phyloP scores from a whole-genome alignment of 805 yeast genomes.

The Candida germanica region DNA sequence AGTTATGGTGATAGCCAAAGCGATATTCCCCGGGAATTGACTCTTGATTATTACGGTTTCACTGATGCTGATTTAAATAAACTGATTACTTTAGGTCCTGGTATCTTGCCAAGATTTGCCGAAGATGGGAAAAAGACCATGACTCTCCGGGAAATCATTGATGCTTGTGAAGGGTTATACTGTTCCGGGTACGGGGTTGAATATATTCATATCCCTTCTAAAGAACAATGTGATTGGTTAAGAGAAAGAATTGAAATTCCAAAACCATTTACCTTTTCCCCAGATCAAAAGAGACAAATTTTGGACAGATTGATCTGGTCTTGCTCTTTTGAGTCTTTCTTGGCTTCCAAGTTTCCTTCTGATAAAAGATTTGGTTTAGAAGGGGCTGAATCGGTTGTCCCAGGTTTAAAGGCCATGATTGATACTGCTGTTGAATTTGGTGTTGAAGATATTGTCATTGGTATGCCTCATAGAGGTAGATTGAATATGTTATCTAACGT shows the following conservation, averaged over 20 bases:
- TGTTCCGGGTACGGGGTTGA: slow-evolving; percentile 90
- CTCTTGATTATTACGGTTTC: slow-evolving; percentile 90
- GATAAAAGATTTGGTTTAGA: slow-evolving; percentile 98
- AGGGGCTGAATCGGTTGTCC: slow-evolving; percentile 96
- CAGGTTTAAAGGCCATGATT: slow-evolving; percentile 94
- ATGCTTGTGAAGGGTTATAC: slow-evolving; percentile 76
- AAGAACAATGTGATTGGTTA: slow-evolving; percentile 96
- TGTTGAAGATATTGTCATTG: slow-evolving; percentile 92
- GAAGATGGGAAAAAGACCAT: slow-evolving; percentile 58
- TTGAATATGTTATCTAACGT: slow-evolving; percentile 96
- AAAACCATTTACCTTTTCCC: slow-evolving; percentile 71
- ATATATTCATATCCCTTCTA: slow-evolving; percentile 94
- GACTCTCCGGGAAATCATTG: slow-evolving; percentile 76
- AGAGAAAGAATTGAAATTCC: slow-evolving; percentile 96
- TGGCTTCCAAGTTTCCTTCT: slow-evolving; percentile 94
- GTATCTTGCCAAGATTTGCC: slow-evolving; percentile 91
- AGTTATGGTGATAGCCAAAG: slow-evolving; percentile 68
- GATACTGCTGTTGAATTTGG: slow-evolving; percentile 92
- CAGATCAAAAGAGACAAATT: slow-evolving; percentile 93
- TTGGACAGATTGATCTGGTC: slow-evolving; percentile 97
- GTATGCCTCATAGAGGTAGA: slow-evolving; percentile 99
- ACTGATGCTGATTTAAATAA: slow-evolving; percentile 79
- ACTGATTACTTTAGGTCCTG: slow-evolving; percentile 92
- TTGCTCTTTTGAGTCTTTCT: slow-evolving; percentile 86
- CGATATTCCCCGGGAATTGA: slow-evolving; percentile 76